These are phyloP conservation scores for Alternaria atra DNA, from an alignment of 2,329 filamentous ascomycete species.

Conservation along the genomic window DNA sequence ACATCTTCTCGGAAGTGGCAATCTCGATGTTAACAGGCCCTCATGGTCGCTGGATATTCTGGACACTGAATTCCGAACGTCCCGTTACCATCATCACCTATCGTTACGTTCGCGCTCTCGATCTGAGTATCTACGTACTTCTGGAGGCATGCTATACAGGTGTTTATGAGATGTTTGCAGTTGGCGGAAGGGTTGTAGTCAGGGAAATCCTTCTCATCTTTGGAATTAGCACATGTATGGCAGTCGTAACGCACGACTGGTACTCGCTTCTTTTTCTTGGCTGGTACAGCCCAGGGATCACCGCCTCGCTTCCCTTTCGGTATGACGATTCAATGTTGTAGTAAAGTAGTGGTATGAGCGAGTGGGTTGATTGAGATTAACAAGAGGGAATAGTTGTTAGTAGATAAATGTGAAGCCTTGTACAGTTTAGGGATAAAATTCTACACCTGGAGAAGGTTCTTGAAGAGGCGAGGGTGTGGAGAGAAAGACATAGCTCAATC, in stretches of 20 bases:
- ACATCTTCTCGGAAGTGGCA: neutral
- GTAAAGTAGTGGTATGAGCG: too few relatives aligned
- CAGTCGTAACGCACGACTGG: neutral
- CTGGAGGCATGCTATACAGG: neutral
- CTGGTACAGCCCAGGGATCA: neutral
- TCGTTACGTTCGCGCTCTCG: accelerated
- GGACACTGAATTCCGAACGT: neutral
- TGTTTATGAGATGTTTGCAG: neutral
- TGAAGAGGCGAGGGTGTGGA: too few relatives aligned
- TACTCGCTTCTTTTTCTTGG: neutral
- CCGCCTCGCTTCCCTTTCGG: neutral
- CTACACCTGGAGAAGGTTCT: too few relatives aligned
- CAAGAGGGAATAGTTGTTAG: too few relatives aligned
- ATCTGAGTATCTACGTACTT: neutral
- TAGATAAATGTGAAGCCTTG: too few relatives aligned
- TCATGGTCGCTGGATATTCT: neutral
- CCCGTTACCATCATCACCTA: neutral
- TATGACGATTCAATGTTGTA: neutral
- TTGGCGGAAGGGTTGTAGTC: neutral
- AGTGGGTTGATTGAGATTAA: too few relatives aligned
- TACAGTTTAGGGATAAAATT: too few relatives aligned
- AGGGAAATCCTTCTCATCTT: neutral
- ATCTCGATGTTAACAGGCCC: neutral
- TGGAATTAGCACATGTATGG: neutral
- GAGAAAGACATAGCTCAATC: too few relatives aligned